Evolutionary conservation across 148 eudicot genomes (phyloP), one percentile per base, ranked within the genome.

Genomic region (Rhododendron griersonianum): DNA sequence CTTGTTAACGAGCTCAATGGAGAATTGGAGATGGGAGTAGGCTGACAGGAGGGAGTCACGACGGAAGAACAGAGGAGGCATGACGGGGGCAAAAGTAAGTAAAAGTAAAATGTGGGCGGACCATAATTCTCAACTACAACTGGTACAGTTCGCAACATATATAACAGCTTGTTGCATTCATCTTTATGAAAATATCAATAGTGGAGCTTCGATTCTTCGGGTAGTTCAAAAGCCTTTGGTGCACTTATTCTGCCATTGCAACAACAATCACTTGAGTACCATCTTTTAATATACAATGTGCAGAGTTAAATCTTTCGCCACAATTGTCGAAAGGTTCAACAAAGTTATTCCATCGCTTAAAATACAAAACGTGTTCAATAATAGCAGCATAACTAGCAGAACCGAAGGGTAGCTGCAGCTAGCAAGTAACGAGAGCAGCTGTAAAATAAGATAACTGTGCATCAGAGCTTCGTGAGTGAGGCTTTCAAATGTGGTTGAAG

Each of bases 401-500:
- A n/a, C n/a, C 45, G 25, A 45, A 33, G 69, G 50, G 10, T n/a
- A 65, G 35, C 35, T 41, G 37, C 84, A 65, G 50, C 9, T 47
- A 47, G 21, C 84, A 57, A 55, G 8, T 3, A 57, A 37, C 7
- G 2, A 39, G 50, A 81, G 23, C 14, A 59, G 50, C 44, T 67
- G 15, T 11, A 67, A 57, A 19, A 33, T 35, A 55, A 11, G 25
- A 1, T 35, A 21, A 33, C 15, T 37, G 50, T 61, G 61, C 85
- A 63, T 91, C 85, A 89, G 63, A 92, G 71, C 86, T 92, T 92
- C 80, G 88, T 89, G 41, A 92, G 91, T 25, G 86, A 81, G 77
- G 93, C 93, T 86, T 85, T 92, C 88, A 92, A 55, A 86, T 92
- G 93, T 7, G 89, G 76, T 65, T 89, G 92, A 71, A 86, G 85